Base-by-base conservation (phyloP, 495 filamentous ascomycete species). In the Usnea hakonensis region DNA sequence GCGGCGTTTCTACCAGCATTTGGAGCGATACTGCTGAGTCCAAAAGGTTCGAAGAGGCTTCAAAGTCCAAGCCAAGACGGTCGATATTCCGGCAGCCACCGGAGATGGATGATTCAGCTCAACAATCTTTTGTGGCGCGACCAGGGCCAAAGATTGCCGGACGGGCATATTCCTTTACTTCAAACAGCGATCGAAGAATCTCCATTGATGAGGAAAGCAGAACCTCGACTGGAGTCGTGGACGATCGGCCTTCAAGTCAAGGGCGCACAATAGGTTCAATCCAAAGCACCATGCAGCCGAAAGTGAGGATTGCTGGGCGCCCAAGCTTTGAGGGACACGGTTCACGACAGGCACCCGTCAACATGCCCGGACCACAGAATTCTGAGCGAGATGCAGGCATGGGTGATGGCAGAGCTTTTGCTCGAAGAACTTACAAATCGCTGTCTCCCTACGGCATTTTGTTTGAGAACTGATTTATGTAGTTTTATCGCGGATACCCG, bases 391-490 rank as follows among this genome's bases (percentile, higher is more conserved):
- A 58, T 1, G 32, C 44, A 37, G 55, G 40, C n/a, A 41, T 23
- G 3, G 33, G 32, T 5, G 23, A 35, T 17, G 62, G 44, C 37
- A 58, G 26, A 37, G 8, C 55, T 30, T 52, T 53, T 44, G 21
- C 43, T 19, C 55, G 65, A 43, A 55, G 52, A 48, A 67, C 65
- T 10, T 67, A 67, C 21, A 67, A 67, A 26, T 67, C 65, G 4
- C 37, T 67, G 26, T 67, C 65, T 23, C 65, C 65, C n/a, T 67
- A 67, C 35, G 65, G 65, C 19, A 55, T 67, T 16, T 46, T 67
- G 33, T 67, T 67, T 57, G 53, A 61, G 58, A 28, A 53, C 57
- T 65, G 54, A 65, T 26, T 28, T 21, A 40, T 55, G 16, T 32
- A 19, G 41, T 19, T 28, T 19, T 28, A 9, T 14, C 26, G 37